Base-by-base conservation (phyloP, 1,139 yeast species). In the Sugiyamaella castrensis region DNA sequence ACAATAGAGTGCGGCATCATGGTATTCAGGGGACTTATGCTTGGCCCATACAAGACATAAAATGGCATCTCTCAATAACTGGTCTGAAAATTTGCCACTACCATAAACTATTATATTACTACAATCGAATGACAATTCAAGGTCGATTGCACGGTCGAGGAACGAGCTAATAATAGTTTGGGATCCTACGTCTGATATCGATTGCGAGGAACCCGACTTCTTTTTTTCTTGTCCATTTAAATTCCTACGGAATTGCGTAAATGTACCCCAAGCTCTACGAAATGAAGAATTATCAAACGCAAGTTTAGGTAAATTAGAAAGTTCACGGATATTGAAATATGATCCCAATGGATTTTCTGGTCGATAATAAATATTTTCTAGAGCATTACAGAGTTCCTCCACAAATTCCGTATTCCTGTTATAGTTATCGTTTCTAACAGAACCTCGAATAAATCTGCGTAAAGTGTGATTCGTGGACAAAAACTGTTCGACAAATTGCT, bases 21-120 rank as follows among this genome's bases (percentile, higher is more conserved):
- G 27, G n/a, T 16, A 19, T 19, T 42, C 32, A 9, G 37, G 24
- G 7, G 37, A 11, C 37, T 43, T 40, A 32, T 28, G 46, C 26
- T 46, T 48, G 13, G 52, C 53, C 53, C 54, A 53, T 9, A 48
- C 41, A 15, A 53, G 46, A 26, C 42, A 12, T 33, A 40, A 36
- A 8, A 53, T 42, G 2, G 51, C 54, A 5, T 47, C 46, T 4
- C 50, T 37, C 30, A 53, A 37, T 16, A 46, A 26, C 9, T 16
- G 8, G 8, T 50, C 47, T 12, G 40, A 31, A 33, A 49, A 41
- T 16, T 51, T 44, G 15, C 53, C 52, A 11, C 46, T 38, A 8
- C 51, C 48, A 8, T 36, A 37, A 26, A 49, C 52, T 38, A 55
- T 47, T 27, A 55, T 40, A 13, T 47, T 38, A 7, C 53, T 39